phyloP scores from a whole-genome alignment of 192 early-diverging fungal species.

The Coemansia sp. region DNA sequence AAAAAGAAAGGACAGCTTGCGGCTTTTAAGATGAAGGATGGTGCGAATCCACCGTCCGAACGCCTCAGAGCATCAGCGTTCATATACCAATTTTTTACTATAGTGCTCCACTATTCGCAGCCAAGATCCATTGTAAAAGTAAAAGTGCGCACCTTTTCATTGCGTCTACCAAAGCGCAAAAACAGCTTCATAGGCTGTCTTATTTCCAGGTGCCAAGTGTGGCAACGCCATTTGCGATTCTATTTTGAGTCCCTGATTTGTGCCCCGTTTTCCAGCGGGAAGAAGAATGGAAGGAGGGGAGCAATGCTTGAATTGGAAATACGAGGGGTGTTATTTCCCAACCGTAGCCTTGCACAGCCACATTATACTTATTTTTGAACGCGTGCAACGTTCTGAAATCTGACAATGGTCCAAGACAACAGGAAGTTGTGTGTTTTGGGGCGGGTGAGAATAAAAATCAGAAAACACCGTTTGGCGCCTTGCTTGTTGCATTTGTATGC shows the following conservation, averaged over 20 bases:
- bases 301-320: not conserved
- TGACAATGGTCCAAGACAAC: not conserved
- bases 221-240: constrained; percentile 9
- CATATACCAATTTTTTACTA: not conserved
- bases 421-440: not conserved
- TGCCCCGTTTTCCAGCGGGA: not conserved
- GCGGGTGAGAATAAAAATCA: not conserved
- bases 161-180: not conserved
- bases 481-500: not conserved
- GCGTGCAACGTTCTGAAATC: not conserved
- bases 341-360: constrained; percentile 6
- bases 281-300: not conserved
- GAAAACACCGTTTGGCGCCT: not conserved
- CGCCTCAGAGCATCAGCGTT: not conserved
- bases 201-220: not conserved
- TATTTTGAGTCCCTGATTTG: not conserved
- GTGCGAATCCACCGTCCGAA: not conserved
- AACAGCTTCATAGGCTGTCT: not conserved
- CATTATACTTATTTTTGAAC: not conserved
- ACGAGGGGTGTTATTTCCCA: not conserved
- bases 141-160: not conserved
- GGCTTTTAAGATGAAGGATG: not conserved
- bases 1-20: not conserved
- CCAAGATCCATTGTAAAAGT: not conserved
- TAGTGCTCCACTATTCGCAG: not conserved